These are phyloP conservation scores for Linnemannia exigua DNA, from an alignment of 192 early-diverging fungal species.

Conservation along the genomic window DNA sequence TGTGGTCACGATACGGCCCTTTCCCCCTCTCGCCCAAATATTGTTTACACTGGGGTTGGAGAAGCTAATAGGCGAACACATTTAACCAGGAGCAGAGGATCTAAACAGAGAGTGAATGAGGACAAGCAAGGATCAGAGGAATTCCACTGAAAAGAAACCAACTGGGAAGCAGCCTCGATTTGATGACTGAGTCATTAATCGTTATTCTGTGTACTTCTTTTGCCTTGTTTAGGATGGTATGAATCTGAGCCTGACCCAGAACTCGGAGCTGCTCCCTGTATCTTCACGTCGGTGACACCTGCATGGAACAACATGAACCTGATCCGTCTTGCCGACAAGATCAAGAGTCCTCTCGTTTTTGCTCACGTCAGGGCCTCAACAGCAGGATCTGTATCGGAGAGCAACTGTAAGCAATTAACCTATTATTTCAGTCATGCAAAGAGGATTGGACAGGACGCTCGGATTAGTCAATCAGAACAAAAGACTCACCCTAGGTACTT, in stretches of 20 bases:
- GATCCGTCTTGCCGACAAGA: constrained; percentile 81
- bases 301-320: constrained; percentile 88
- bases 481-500: not conserved
- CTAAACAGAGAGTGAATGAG: not conserved
- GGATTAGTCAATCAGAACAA: not conserved
- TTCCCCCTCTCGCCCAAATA: not conserved
- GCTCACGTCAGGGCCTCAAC: constrained; percentile 86
- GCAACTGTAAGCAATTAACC: constrained; percentile 72
- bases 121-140: not conserved
- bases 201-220: not conserved
- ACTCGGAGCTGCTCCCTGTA: constrained; percentile 69
- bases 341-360: constrained; percentile 81
- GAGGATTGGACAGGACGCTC: not conserved
- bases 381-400: constrained; percentile 79
- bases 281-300: constrained; percentile 85
- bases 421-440: not conserved
- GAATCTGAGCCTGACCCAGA: constrained; percentile 69
- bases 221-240: constrained; percentile 67
- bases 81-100: not conserved
- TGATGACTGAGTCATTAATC: not conserved
- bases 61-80: not conserved
- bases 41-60: not conserved
- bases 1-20: not conserved
- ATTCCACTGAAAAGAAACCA: not conserved
- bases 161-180: not conserved